These are phyloP conservation scores for Gossypium ekmanianum DNA, from an alignment of 345 rosid genomes.

Conservation along the genomic window DNA sequence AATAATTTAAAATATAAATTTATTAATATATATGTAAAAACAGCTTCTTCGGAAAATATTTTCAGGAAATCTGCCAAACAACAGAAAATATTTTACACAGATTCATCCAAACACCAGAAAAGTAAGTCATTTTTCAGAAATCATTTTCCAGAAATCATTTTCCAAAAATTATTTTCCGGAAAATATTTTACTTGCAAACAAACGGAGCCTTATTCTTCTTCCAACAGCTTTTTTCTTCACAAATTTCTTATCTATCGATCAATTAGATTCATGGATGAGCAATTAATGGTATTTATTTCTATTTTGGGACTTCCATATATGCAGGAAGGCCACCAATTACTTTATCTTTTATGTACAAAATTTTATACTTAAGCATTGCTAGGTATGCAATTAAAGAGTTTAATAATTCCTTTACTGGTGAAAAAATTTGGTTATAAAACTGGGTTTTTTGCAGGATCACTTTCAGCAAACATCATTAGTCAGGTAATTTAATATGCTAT, in stretches of 20 bases:
- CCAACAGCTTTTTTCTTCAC: slow-evolving; percentile 25
- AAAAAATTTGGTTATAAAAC: not conserved
- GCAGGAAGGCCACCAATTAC: slow-evolving; percentile 39
- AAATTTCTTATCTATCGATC: slow-evolving; percentile 16
- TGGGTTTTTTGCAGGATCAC: slow-evolving; percentile 33
- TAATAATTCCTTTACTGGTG: not conserved
- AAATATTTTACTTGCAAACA: too few species aligned
- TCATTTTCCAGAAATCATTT: too few species aligned
- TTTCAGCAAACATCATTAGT: slow-evolving; percentile 26
- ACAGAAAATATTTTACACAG: too few species aligned
- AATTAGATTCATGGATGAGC: not conserved
- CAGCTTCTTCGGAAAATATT: too few species aligned
- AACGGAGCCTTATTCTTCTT: slow-evolving; percentile 21
- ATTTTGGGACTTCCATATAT: not conserved
- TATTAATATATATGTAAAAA: too few species aligned
- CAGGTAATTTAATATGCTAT: slow-evolving; percentile 33
- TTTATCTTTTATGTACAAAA: slow-evolving; percentile 37
- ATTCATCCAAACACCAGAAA: too few species aligned
- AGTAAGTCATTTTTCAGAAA: too few species aligned
- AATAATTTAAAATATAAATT: too few species aligned
- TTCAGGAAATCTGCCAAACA: too few species aligned
- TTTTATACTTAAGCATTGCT: slow-evolving; percentile 40
- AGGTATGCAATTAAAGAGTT: slow-evolving; percentile 28
- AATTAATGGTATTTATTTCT: not conserved
- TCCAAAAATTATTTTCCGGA: too few species aligned